Conservation (phyloP, 2,329 filamentous ascomycete species). For the Stemphylium beticola region DNA sequence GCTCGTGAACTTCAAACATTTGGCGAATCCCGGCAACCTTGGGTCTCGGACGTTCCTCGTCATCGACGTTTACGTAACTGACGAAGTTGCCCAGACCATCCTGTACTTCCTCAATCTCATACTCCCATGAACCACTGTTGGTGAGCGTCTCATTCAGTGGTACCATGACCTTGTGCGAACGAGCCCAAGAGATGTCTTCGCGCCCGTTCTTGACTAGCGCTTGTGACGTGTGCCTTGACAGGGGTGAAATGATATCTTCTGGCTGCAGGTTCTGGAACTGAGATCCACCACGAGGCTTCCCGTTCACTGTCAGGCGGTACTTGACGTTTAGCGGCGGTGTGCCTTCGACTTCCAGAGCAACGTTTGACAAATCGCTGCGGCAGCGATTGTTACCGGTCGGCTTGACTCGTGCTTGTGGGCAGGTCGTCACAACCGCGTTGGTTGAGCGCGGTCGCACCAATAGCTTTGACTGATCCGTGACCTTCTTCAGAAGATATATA, state of each 20-base stretch:
- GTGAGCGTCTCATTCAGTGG: slow-evolving; percentile 89
- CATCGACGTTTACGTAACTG: slow-evolving; percentile 70
- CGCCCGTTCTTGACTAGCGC: slow-evolving; percentile 63
- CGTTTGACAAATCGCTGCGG: slow-evolving; percentile 83
- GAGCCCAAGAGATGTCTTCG: slow-evolving; percentile 81
- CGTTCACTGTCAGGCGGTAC: slow-evolving; percentile 88
- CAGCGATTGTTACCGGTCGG: slow-evolving; percentile 73
- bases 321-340: slow-evolving; percentile 91
- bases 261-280: slow-evolving; percentile 89
- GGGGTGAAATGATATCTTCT: slow-evolving; percentile 79
- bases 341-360: slow-evolving; percentile 82
- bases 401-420: slow-evolving; percentile 78
- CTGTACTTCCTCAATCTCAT: slow-evolving; percentile 88
- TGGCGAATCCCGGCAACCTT: slow-evolving; percentile 72
- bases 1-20: slow-evolving; percentile 83
- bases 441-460: slow-evolving; percentile 80
- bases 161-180: slow-evolving; percentile 74
- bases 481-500: slow-evolving; percentile 81
- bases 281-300: slow-evolving; percentile 80
- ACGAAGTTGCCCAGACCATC: slow-evolving; percentile 89
- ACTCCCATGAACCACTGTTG: slow-evolving; percentile 80
- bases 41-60: slow-evolving; percentile 67
- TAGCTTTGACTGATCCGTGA: slow-evolving; percentile 91
- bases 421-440: slow-evolving; percentile 84
- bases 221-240: slow-evolving; percentile 66